phyloP scores from a whole-genome alignment of 768 basidiomycete genomes.

The Gymnopilus junonius region DNA sequence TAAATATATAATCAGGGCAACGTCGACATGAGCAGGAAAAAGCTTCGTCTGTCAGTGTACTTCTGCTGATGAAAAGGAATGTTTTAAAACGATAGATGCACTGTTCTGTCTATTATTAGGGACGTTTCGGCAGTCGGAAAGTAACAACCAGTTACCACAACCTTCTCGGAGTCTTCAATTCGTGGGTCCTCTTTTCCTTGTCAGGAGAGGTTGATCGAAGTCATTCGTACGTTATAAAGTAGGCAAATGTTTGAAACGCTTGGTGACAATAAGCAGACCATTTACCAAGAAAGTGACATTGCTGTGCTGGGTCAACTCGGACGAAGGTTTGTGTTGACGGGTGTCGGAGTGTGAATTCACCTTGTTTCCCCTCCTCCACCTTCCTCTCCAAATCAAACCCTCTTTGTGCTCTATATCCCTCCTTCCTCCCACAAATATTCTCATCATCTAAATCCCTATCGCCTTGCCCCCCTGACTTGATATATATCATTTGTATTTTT shows the following conservation, averaged over 20 bases:
- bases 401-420: conserved; percentile 26
- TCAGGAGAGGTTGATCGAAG: not conserved
- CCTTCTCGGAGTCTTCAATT: not conserved
- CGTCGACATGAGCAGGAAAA: not conserved
- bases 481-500: conserved; percentile 29
- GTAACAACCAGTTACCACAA: conserved; percentile 1
- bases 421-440: conserved; percentile 24
- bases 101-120: not conserved
- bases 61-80: not conserved
- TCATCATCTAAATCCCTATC: conserved; percentile 23
- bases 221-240: not conserved
- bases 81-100: not conserved
- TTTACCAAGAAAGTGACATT: not conserved
- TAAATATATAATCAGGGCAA: not conserved
- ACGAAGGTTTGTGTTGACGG: conserved; percentile 25
- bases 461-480: conserved; percentile 21
- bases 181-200: conserved; percentile 8
- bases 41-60: not conserved
- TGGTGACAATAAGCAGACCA: not conserved
- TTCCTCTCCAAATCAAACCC: conserved; percentile 34
- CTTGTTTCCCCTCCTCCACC: conserved; percentile 45
- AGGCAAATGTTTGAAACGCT: not conserved
- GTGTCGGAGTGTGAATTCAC: conserved; percentile 51
- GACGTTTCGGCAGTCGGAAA: not conserved
- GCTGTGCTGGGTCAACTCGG: conserved; percentile 13